These are phyloP conservation scores for Erythrobasidium yunnanense DNA, from an alignment of 768 basidiomycete genomes.

Conservation along the genomic window DNA sequence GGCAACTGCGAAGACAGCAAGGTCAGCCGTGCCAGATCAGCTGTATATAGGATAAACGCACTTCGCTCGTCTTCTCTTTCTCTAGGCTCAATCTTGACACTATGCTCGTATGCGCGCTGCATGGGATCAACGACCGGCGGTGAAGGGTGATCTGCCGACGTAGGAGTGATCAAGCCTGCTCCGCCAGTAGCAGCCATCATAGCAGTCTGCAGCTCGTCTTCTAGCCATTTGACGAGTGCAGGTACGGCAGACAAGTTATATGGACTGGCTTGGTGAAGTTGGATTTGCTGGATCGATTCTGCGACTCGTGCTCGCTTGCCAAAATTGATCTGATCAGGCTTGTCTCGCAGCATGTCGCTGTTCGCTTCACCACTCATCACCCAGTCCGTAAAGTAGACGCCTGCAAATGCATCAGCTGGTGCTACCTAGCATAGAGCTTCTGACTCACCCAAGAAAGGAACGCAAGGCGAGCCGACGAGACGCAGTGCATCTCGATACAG, in stretches of 20 bases:
- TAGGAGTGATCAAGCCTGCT: neutral
- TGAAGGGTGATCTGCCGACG: neutral
- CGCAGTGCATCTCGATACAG: constrained; percentile 79
- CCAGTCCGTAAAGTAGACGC: constrained; percentile 86
- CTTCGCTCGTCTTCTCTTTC: constrained; percentile 26
- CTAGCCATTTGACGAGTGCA: constrained; percentile 61
- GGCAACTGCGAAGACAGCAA: constrained; percentile 1
- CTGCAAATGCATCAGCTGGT: constrained; percentile 44
- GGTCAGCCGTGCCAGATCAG: neutral
- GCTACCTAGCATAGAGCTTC: neutral
- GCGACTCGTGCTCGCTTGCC: constrained; percentile 87
- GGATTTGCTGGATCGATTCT: constrained; percentile 94
- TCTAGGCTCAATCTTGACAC: constrained; percentile 18
- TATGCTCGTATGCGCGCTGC: constrained; percentile 1
- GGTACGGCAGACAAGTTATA: constrained; percentile 71
- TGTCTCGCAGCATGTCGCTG: constrained; percentile 56
- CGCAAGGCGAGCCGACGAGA: constrained; percentile 76
- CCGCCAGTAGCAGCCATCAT: neutral
- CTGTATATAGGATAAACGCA: neutral
- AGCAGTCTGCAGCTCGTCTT: constrained; percentile 55
- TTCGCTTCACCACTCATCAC: constrained; percentile 99
- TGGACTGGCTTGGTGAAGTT: constrained; percentile 82
- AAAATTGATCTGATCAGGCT: constrained; percentile 70
- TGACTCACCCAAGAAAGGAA: constrained; percentile 80
- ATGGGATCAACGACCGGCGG: constrained; percentile 8